Evolutionary conservation across 2,329 filamentous ascomycete species (phyloP), one percentile per base, ranked within the genome.

Genomic region (Trichoderma lentiforme): DNA sequence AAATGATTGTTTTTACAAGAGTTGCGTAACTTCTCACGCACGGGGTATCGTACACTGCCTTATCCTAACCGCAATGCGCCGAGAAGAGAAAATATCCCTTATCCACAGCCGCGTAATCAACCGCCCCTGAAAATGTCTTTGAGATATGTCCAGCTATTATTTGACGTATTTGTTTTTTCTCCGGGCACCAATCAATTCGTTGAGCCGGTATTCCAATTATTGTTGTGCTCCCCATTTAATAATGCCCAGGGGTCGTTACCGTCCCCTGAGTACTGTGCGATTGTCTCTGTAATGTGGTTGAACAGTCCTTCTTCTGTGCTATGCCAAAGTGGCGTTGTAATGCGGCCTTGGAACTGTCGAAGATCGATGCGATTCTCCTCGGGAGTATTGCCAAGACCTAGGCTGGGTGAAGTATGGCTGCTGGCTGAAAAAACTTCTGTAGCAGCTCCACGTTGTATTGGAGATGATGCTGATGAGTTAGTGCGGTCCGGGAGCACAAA

Each of bases 291-390:
- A 28, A 79, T 75, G 32, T 80, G 77, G 15, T 75, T 75, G 34
- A 79, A 78, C 7, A 82, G 71, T 0, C 76, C 74, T 24, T 80
- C 77, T 39, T 81, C 80, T 6, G 78, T 76, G 6, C 74, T 69
- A 36, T 77, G 76, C 80, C 80, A 82, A 28, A 79, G 66, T 0
- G 79, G 79, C 18, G 76, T 76, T 15, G 75, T 60, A 5, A 79
- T 75, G 5, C 79, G 79, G 5, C 77, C 80, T 68, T 81, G 80
- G 12, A 82, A 79, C 6, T 76, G 73, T 30, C 80, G 75, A 32
- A 81, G 67, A 43, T 82, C 80, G 26, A 82, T 74, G 21, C 78
- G 75, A 47, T 82, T 82, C 70, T 82, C 81, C 68, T 82, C 81
- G 6, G 74, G 74, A 14, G 78, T 81, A 73, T 80, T 82, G n/a